Percentiles rank a stretch among this genome's conserved stretches.
These are phyloP conservation scores for Herpetospermum pedunculosum DNA, from an alignment of 306 rosid genomes.

Conservation along the genomic window DNA sequence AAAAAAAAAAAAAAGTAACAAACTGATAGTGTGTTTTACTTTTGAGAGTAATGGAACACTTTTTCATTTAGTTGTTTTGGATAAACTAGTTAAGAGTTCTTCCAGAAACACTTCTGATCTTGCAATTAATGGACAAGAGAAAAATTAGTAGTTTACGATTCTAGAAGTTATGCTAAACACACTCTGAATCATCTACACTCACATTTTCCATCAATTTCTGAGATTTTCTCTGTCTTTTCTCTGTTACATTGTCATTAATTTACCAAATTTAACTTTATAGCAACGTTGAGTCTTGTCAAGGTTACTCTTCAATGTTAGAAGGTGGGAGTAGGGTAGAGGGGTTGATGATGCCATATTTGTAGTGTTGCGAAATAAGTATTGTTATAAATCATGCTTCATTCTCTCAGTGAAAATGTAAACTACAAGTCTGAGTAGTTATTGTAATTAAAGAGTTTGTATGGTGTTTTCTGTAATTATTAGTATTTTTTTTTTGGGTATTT, in stretches of 20 bases:
- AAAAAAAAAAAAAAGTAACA: too few species aligned
- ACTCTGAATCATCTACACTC: neutral
- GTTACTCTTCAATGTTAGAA: neutral
- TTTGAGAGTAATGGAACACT: neutral
- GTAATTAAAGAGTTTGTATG: neutral
- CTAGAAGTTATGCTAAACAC: neutral
- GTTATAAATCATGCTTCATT: neutral
- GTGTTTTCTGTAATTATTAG: neutral
- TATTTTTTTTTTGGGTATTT: neutral
- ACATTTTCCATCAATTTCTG: neutral
- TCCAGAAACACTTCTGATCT: neutral
- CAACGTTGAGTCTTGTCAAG: neutral
- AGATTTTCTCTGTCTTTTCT: neutral
- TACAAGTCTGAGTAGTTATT: neutral
- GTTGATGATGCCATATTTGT: neutral
- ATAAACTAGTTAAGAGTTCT: neutral
- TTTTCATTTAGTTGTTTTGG: neutral
- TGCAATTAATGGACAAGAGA: neutral
- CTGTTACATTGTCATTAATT: neutral
- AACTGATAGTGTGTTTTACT: neutral
- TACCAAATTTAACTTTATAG: neutral
- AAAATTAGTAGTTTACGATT: neutral
- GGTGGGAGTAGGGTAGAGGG: neutral
- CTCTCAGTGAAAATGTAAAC: neutral
- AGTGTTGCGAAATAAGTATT: neutral